Conservation (phyloP, 345 rosid species). For the Cardamine chenopodiifolia region DNA sequence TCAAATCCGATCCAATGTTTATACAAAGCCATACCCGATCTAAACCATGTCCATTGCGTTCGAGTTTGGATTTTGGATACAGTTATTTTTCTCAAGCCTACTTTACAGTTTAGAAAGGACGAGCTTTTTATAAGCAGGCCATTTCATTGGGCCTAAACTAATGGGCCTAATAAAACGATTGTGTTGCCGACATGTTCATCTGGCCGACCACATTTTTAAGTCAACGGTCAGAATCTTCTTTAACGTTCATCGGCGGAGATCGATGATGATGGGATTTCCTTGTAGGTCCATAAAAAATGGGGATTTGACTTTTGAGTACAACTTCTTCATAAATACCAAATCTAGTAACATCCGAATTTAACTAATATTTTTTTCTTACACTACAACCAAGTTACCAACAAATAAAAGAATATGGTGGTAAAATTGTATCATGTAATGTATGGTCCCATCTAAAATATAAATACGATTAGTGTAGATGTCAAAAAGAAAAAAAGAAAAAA, state of each 20-base stretch:
- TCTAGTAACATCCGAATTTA: not conserved
- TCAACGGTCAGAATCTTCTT: not conserved
- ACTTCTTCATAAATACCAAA: not conserved
- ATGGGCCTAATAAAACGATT: not conserved
- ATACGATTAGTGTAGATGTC: too few relatives aligned
- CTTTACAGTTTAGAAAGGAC: too few relatives aligned
- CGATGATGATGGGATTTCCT: not conserved
- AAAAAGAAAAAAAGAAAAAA: too few relatives aligned
- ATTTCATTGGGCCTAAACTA: not conserved
- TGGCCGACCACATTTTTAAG: not conserved
- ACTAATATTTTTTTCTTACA: not conserved
- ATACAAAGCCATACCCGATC: too few relatives aligned
- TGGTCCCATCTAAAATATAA: not conserved
- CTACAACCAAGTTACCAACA: not conserved
- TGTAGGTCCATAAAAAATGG: not conserved
- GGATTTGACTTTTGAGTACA: not conserved
- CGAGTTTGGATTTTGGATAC: too few relatives aligned
- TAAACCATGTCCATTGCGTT: too few relatives aligned
- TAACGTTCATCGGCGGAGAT: not conserved
- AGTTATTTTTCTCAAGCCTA: too few relatives aligned
- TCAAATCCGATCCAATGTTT: too few relatives aligned
- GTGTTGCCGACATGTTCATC: conserved; percentile 22
- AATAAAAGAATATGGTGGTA: not conserved
- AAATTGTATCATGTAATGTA: not conserved
- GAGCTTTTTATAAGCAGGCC: not conserved